A percentile compares a stretch with the other conserved stretches of the same genome.
Conservation (phyloP, 2,329 filamentous ascomycete species). For the Colletotrichum sp. region DNA sequence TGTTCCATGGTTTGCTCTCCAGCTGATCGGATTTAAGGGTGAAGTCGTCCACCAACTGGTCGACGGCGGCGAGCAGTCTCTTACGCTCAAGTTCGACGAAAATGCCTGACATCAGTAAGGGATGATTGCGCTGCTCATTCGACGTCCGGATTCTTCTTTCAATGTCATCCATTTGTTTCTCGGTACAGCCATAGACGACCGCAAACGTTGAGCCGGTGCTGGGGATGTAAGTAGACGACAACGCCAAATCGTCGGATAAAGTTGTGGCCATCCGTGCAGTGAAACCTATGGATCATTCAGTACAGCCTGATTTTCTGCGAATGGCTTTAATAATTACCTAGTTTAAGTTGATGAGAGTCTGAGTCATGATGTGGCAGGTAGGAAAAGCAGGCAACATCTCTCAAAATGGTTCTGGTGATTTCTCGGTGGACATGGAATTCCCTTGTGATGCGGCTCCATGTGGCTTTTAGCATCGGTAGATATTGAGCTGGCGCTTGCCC, state of each 20-base stretch:
- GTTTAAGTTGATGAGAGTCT: not conserved
- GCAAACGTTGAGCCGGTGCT: not conserved
- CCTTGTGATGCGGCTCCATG: not conserved
- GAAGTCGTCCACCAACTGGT: not conserved
- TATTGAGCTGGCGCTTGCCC: not conserved
- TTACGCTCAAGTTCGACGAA: not conserved
- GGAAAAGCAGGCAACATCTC: not conserved
- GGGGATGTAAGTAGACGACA: not conserved
- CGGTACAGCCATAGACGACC: not conserved
- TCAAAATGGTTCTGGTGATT: not conserved
- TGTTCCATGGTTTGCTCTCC: not conserved
- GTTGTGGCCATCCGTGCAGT: not conserved
- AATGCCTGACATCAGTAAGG: not conserved
- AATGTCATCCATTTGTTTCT: not conserved
- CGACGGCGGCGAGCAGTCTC: not conserved
- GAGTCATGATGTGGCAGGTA: not conserved
- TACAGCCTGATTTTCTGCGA: too few species aligned
- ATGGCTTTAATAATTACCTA: not conserved
- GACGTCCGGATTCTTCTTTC: not conserved
- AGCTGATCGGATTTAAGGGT: not conserved
- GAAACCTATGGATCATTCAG: too few species aligned
- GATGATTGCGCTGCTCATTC: not conserved
- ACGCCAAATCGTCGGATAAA: not conserved
- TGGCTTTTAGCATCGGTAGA: not conserved
- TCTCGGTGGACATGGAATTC: not conserved